Percentiles rank a stretch among this genome's conserved stretches.
Conservation (phyloP, 164 flowering plant genomes). For the Nymphaea thermarum region DNA sequence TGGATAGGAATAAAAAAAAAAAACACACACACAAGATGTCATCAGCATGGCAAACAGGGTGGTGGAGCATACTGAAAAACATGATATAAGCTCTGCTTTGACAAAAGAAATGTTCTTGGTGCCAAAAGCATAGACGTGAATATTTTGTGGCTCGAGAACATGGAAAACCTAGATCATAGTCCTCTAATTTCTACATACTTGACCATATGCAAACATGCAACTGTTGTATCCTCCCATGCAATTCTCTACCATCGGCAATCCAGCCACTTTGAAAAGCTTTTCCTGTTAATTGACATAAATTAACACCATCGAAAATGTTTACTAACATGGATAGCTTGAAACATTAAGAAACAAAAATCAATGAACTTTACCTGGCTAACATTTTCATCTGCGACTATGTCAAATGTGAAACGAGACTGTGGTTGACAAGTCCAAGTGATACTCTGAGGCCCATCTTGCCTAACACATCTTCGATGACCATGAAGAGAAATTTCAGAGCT, state of each 20-base stretch:
- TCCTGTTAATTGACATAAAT: slow-evolving; percentile 40
- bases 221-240: slow-evolving; percentile 94
- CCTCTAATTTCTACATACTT: slow-evolving; percentile 33
- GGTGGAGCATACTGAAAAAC: too few species aligned
- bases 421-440: slow-evolving; percentile 94
- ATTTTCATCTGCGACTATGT: slow-evolving; percentile 86
- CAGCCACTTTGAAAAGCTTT: slow-evolving; percentile 85
- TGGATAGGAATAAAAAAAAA: slow-evolving; percentile 1
- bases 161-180: not conserved
- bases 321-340: not conserved
- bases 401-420: slow-evolving; percentile 89
- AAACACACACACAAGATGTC: not conserved
- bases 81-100: not conserved
- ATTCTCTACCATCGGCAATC: slow-evolving; percentile 95
- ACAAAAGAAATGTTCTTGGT: too few species aligned
- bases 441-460: slow-evolving; percentile 69
- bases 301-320: not conserved
- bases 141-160: not conserved
- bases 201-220: slow-evolving; percentile 99
- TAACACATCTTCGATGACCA: slow-evolving; percentile 69
- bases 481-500: slow-evolving; percentile 67
- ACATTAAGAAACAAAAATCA: not conserved
- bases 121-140: not conserved
- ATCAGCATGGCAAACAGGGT: not conserved
- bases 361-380: slow-evolving; percentile 60